Conservation (phyloP, 495 filamentous ascomycete species). For the Sporormia fimetaria region DNA sequence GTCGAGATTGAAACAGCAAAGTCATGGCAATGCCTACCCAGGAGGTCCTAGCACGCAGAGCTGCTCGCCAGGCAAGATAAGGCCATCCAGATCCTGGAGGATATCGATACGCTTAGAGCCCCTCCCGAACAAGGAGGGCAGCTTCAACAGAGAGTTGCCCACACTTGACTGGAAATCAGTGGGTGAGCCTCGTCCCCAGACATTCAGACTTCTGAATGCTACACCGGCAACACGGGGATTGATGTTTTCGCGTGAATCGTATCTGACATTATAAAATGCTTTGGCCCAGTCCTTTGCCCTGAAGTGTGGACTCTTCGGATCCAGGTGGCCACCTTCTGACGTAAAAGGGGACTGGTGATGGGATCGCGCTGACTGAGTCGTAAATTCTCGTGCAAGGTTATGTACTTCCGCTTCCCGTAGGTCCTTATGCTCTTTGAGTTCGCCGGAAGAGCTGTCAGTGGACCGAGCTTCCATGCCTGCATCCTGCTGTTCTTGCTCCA, state of each 20-base stretch:
- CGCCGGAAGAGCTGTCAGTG: too few species aligned
- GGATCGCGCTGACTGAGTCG: slow-evolving; percentile 1
- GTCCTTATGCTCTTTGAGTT: neutral
- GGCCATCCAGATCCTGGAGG: slow-evolving; percentile 3
- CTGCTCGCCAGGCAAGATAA: neutral
- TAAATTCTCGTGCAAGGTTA: slow-evolving; percentile 5
- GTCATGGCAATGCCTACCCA: too few species aligned
- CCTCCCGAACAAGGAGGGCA: neutral
- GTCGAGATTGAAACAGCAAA: too few species aligned
- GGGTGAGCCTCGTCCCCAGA: slow-evolving; percentile 6
- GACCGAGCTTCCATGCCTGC: too few species aligned
- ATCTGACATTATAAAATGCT: slow-evolving; percentile 10
- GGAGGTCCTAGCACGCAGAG: neutral
- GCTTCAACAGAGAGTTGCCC: slow-evolving; percentile 2
- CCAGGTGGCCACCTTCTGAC: slow-evolving; percentile 1
- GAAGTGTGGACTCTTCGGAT: slow-evolving; percentile 3
- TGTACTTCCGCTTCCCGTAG: neutral
- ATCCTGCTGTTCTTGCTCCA: too few species aligned
- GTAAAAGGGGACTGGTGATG: slow-evolving; percentile 7
- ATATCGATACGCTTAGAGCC: slow-evolving; percentile 6
- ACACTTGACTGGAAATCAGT: slow-evolving; percentile 11
- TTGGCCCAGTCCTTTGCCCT: slow-evolving; percentile 5
- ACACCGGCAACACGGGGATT: slow-evolving; percentile 1
- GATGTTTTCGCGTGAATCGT: neutral
- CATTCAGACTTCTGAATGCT: slow-evolving; percentile 12